phyloP scores from a whole-genome alignment of 2,329 filamentous ascomycete genomes.

The Calonectria crousiana region DNA sequence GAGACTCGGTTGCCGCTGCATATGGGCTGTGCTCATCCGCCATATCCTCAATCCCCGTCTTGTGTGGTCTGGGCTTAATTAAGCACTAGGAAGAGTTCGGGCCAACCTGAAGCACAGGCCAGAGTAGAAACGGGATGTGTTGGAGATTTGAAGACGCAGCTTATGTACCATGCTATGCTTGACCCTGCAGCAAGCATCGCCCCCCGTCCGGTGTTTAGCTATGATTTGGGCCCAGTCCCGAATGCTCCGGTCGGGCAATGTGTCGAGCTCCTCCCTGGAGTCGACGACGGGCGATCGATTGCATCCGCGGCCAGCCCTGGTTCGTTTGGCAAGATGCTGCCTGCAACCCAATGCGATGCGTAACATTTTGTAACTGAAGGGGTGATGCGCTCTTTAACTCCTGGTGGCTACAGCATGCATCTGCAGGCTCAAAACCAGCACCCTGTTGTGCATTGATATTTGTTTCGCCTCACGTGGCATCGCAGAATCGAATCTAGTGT shows the following conservation, averaged over 20 bases:
- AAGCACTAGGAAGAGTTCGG: conserved; percentile 28
- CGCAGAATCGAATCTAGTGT: conserved; percentile 16
- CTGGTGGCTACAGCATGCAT: conserved; percentile 27
- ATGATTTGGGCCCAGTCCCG: conserved; percentile 17
- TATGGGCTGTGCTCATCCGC: conserved; percentile 2
- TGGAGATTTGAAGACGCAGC: conserved; percentile 22
- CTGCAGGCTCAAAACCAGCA: conserved; percentile 20
- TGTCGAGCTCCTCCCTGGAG: background rate
- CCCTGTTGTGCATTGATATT: conserved; percentile 33
- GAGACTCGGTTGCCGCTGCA: background rate
- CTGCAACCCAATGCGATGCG: conserved; percentile 30
- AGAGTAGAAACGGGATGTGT: conserved; percentile 30
- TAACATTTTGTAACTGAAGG: conserved; percentile 23
- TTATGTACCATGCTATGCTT: conserved; percentile 17
- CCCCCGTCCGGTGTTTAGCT: conserved; percentile 29
- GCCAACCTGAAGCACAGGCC: conserved; percentile 34
- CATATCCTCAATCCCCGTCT: conserved; percentile 12
- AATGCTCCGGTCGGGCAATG: conserved; percentile 28
- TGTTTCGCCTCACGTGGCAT: conserved; percentile 31
- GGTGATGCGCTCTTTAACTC: conserved; percentile 23
- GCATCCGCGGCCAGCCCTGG: conserved; percentile 24
- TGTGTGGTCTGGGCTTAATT: conserved; percentile 23
- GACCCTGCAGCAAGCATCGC: conserved; percentile 22
- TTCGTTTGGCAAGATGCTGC: conserved; percentile 34
- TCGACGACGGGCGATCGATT: conserved; percentile 9